A percentile compares a stretch with the other conserved stretches of the same genome.
These are phyloP conservation scores for Hibiscus mutabilis DNA, from an alignment of 345 rosid species.

Conservation along the genomic window DNA sequence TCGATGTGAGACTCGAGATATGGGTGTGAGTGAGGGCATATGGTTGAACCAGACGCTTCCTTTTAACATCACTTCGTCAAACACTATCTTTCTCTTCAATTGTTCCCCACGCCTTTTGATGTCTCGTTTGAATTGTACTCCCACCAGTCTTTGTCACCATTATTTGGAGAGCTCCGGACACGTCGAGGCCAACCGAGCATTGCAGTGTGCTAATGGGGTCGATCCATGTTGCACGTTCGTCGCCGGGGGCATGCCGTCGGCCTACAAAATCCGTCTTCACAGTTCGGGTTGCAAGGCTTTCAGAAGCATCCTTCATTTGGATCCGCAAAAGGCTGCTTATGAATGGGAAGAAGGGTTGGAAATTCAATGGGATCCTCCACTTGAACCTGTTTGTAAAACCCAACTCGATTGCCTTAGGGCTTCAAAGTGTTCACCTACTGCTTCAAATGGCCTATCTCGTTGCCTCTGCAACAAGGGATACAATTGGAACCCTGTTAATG, in stretches of 20 bases:
- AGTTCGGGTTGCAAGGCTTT: slow-evolving; percentile 55
- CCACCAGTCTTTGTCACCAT: slow-evolving; percentile 50
- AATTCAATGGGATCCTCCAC: slow-evolving; percentile 51
- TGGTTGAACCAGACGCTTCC: slow-evolving; percentile 50
- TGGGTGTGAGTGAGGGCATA: slow-evolving; percentile 40
- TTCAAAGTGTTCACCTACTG: slow-evolving; percentile 38
- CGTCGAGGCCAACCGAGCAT: slow-evolving; percentile 27
- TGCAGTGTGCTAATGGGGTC: slow-evolving; percentile 31
- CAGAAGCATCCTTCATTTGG: slow-evolving; percentile 43
- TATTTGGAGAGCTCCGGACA: slow-evolving; percentile 44
- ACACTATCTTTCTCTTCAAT: slow-evolving; percentile 50
- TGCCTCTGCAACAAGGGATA: slow-evolving; percentile 45
- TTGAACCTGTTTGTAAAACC: slow-evolving; percentile 37
- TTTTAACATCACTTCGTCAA: slow-evolving; percentile 52
- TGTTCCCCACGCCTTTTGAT: slow-evolving; percentile 55
- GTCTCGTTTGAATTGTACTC: slow-evolving; percentile 56
- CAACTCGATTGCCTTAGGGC: slow-evolving; percentile 37
- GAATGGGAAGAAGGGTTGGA: slow-evolving; percentile 60
- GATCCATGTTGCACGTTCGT: slow-evolving; percentile 49
- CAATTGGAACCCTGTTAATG: slow-evolving; percentile 31
- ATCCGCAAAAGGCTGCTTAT: slow-evolving; percentile 29
- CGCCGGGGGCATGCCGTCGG: slow-evolving; percentile 62
- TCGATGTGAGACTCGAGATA: slow-evolving; percentile 39
- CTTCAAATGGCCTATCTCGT: slow-evolving; percentile 22
- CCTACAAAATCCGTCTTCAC: slow-evolving; percentile 57